Evolutionary conservation across 164 flowering plant species (phyloP).

Genomic region (Brasenia schreberi): DNA sequence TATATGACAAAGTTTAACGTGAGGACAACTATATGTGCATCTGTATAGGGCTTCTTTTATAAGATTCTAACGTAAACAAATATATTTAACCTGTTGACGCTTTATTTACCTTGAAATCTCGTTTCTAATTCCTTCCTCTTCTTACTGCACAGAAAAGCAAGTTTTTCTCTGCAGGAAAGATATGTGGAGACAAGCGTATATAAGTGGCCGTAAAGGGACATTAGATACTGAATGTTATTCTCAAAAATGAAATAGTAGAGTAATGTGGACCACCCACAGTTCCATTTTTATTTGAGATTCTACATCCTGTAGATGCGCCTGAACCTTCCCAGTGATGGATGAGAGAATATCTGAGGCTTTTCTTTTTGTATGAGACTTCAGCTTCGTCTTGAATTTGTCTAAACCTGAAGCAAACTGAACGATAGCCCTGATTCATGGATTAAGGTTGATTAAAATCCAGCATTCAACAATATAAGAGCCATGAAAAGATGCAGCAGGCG

Average conservation of each 20-base stretch:
- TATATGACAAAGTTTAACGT: too few relatives aligned
- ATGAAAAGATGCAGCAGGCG: too few relatives aligned
- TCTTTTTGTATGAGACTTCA: constrained; percentile 34
- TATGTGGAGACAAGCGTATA: constrained; percentile 23
- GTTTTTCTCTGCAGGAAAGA: too few relatives aligned
- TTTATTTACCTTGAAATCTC: constrained; percentile 47
- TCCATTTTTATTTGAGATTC: constrained; percentile 54
- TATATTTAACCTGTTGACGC: not conserved
- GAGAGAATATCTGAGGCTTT: constrained; percentile 56
- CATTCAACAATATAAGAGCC: too few relatives aligned
- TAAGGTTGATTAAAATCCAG: not conserved
- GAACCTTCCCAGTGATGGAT: constrained; percentile 38
- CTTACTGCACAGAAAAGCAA: constrained; percentile 21
- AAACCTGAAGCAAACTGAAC: constrained; percentile 42
- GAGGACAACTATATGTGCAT: too few relatives aligned
- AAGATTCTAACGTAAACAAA: not conserved
- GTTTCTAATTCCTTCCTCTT: constrained; percentile 61
- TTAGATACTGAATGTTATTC: too few relatives aligned
- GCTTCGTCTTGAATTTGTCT: constrained; percentile 41
- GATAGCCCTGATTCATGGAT: constrained; percentile 35
- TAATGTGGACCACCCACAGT: constrained; percentile 31
- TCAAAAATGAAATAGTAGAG: too few relatives aligned
- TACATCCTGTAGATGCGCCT: constrained; percentile 39
- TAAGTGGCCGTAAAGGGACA: not conserved
- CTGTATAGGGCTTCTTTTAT: too few relatives aligned